Evolutionary conservation across 1,139 yeast species (phyloP).

Genomic region (Geotrichum australiense): DNA sequence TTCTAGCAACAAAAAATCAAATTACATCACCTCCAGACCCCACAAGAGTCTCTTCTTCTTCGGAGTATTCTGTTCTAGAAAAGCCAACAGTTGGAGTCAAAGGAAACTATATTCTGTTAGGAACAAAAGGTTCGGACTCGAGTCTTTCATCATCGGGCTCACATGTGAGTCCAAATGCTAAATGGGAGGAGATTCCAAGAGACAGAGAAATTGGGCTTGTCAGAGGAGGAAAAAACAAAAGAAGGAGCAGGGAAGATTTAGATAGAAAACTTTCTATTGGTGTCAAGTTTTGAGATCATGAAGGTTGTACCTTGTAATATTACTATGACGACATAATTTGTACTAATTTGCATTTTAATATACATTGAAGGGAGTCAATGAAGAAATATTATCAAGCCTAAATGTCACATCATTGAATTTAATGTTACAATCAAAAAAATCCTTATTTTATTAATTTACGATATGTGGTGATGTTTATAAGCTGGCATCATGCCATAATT

Average conservation of each 20-base stretch:
- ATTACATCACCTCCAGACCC: not conserved
- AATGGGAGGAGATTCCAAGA: slow-evolving; percentile 6
- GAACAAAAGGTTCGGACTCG: slow-evolving; percentile 1
- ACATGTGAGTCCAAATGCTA: slow-evolving; percentile 5
- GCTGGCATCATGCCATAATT: too few species aligned
- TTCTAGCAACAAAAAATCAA: not conserved
- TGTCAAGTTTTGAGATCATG: too few species aligned
- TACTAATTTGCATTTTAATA: too few species aligned
- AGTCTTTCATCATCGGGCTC: slow-evolving; percentile 3
- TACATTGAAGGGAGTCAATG: too few species aligned
- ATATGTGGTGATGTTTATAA: too few species aligned
- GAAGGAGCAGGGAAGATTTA: slow-evolving; percentile 1
- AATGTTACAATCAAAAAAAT: too few species aligned
- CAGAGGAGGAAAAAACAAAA: slow-evolving; percentile 1
- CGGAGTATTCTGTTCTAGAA: slow-evolving; percentile 1
- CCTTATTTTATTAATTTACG: too few species aligned
- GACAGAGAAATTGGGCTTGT: not conserved
- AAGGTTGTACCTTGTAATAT: too few species aligned
- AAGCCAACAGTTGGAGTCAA: slow-evolving; percentile 2
- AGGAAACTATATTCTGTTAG: slow-evolving; percentile 1
- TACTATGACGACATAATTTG: too few species aligned
- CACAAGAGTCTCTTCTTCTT: not conserved
- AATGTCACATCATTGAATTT: too few species aligned
- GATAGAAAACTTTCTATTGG: not conserved
- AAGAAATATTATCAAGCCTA: too few species aligned